phyloP scores from a whole-genome alignment of 1,139 yeast genomes.

The Blastobotrys aristatus region DNA sequence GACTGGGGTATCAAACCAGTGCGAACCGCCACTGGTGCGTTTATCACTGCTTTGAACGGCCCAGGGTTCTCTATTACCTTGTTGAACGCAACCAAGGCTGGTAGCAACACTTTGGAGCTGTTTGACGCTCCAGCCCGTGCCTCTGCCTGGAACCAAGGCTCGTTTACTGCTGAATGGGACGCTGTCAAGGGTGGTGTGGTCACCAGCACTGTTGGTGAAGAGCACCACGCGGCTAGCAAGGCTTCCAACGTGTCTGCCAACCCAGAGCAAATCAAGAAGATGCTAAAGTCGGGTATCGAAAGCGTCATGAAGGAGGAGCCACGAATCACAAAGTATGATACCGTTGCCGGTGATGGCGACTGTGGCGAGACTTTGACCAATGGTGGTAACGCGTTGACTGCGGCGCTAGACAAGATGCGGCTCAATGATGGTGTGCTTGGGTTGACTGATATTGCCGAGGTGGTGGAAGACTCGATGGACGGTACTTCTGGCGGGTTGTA shows the following conservation, averaged over 20 bases:
- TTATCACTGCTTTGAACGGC: conserved; percentile 81
- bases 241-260: conserved; percentile 42
- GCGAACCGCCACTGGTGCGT: conserved; percentile 65
- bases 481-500: conserved; percentile 95
- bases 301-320: conserved; percentile 59
- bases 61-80: conserved; percentile 87
- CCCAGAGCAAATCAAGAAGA: conserved; percentile 36
- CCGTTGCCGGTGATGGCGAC: conserved; percentile 94
- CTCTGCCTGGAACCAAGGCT: conserved; percentile 66
- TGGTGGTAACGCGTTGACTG: conserved; percentile 71
- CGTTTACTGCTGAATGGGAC: conserved; percentile 32
- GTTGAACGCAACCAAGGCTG: conserved; percentile 48
- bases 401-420: conserved; percentile 43
- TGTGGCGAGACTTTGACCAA: conserved; percentile 87
- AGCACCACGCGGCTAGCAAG: conserved; percentile 22
- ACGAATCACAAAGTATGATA: conserved; percentile 75
- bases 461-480: conserved; percentile 88
- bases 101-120: conserved; percentile 38
- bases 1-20: conserved; percentile 55
- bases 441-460: conserved; percentile 58
- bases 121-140: conserved; percentile 71
- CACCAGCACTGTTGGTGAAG: conserved; percentile 30
- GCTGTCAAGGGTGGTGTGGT: conserved; percentile 38
- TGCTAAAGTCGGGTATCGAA: conserved; percentile 49
- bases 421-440: conserved; percentile 50